Conservation (phyloP, 257 asterid species). For the Gentiana macrophylla region DNA sequence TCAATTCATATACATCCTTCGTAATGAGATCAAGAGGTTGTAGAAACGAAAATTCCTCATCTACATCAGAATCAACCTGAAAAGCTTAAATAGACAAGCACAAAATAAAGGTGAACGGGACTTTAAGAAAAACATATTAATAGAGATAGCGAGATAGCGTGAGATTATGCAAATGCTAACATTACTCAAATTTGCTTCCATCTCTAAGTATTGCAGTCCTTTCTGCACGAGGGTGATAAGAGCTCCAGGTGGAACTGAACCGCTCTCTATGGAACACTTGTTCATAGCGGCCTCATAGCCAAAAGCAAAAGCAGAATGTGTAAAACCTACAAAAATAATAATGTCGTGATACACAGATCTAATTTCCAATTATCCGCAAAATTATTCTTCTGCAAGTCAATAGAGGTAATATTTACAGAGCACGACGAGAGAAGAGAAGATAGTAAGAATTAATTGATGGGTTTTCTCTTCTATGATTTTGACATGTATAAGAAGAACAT, state of each 20-base stretch:
- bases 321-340: conserved; percentile 20
- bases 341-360: no score
- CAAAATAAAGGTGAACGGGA: neutral
- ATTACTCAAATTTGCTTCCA: conserved; percentile 37
- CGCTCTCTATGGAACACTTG: conserved; percentile 21
- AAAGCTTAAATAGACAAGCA: conserved; percentile 8
- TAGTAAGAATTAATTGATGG: no score
- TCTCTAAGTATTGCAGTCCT: conserved; percentile 35
- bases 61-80: conserved; percentile 25
- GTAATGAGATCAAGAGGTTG: conserved; percentile 37
- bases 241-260: conserved; percentile 30
- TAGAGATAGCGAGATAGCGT: conserved; percentile 2
- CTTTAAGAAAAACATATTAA: neutral
- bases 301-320: conserved; percentile 34
- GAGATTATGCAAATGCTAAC: conserved; percentile 21
- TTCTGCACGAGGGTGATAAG: conserved; percentile 28
- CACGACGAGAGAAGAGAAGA: neutral
- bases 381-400: neutral
- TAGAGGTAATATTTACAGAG: neutral
- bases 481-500: no score
- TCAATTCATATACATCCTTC: conserved; percentile 22
- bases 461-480: no score
- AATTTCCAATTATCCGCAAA: no score
- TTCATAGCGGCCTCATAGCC: conserved; percentile 27
- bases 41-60: conserved; percentile 25